Conservation (phyloP, 345 rosid genomes). For the Euphorbia lathyris region DNA sequence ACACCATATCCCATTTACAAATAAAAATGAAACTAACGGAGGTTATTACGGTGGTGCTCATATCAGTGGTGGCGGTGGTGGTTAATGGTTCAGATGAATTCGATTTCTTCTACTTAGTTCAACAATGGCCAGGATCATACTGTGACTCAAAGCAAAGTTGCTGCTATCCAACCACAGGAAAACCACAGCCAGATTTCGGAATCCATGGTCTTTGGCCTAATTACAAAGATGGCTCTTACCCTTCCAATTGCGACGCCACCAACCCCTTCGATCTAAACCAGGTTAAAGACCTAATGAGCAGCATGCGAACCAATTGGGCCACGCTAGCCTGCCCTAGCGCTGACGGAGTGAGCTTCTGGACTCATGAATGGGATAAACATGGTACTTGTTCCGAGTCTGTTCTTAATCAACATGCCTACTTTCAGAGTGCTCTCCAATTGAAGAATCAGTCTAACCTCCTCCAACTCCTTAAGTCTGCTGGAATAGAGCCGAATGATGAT, state of each 20-base stretch:
- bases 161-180: slow-evolving; percentile 81
- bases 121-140: slow-evolving; percentile 98
- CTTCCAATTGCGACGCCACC: slow-evolving; percentile 65
- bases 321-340: slow-evolving; percentile 78
- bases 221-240: slow-evolving; percentile 66
- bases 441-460: slow-evolving; percentile 53
- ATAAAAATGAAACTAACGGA: too few species aligned
- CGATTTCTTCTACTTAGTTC: slow-evolving; percentile 97
- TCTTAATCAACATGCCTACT: slow-evolving; percentile 70
- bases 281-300: slow-evolving; percentile 56
- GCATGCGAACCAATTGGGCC: slow-evolving; percentile 76
- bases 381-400: slow-evolving; percentile 87
- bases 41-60: too few species aligned
- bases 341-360: slow-evolving; percentile 60
- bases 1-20: not conserved
- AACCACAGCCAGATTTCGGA: slow-evolving; percentile 76
- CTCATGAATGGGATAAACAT: slow-evolving; percentile 94
- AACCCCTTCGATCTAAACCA: slow-evolving; percentile 47
- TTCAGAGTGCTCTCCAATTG: slow-evolving; percentile 52
- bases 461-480: slow-evolving; percentile 45
- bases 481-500: slow-evolving; percentile 55
- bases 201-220: slow-evolving; percentile 98
- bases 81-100: slow-evolving; percentile 57
- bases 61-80: slow-evolving; percentile 29
- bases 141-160: slow-evolving; percentile 63